phyloP scores from a whole-genome alignment of 345 rosid genomes.

The Rhizophora mangle region DNA sequence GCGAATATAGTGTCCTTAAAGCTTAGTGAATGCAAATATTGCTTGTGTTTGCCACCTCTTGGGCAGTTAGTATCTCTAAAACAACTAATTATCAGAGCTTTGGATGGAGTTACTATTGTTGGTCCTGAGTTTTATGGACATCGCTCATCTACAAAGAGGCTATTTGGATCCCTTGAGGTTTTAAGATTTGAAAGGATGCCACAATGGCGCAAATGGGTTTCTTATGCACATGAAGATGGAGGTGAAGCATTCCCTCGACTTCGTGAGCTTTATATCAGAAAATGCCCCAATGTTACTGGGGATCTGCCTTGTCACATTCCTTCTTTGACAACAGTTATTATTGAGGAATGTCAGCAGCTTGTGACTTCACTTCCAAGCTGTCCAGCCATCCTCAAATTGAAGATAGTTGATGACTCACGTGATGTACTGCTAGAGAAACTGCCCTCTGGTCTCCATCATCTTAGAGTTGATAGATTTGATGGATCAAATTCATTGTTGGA shows the following conservation, averaged over 20 bases:
- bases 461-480: neutral
- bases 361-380: neutral
- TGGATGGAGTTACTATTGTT: neutral
- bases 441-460: neutral
- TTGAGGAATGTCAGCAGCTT: conserved; percentile 6
- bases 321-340: conserved; percentile 1
- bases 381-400: neutral
- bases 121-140: neutral
- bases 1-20: neutral
- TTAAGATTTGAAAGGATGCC: neutral
- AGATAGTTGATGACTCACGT: neutral
- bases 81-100: neutral
- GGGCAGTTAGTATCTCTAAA: neutral
- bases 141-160: neutral
- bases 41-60: neutral
- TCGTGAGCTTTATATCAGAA: neutral
- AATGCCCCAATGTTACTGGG: neutral
- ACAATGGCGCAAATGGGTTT: conserved; percentile 1
- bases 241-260: neutral
- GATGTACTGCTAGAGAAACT: neutral
- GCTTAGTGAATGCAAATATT: neutral
- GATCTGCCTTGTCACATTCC: neutral
- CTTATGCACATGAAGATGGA: neutral
- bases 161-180: neutral
- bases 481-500: neutral